Evolutionary conservation across 164 flowering plant genomes (phyloP), one percentile per base, ranked within the genome.

Genomic region (Sextonia rubra): DNA sequence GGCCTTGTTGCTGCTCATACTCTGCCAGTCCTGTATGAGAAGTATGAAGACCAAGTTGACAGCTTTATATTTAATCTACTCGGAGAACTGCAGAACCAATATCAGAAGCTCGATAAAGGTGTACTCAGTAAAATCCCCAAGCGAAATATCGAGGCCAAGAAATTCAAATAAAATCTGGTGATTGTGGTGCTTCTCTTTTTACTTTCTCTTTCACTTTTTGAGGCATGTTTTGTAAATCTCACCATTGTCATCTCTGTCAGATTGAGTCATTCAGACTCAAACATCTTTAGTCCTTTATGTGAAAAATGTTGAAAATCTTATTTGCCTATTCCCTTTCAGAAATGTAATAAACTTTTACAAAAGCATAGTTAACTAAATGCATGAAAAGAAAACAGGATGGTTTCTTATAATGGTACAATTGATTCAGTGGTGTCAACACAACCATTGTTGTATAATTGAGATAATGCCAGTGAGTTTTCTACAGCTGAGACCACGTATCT

Each of bases 1-100:
- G 99, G 99, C 78, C 90, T 92, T 75, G 88, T 94, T 76, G 99
- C 84, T 55, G 98, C 94, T 15, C 97, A 94, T 78, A 90, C 92
- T 52, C 79, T 94, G 74, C 99, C 99, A 4, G 94, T 90, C 29
- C 81, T 95, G 69, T 95, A 95, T 29, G 99, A 95, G 78, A 91
- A 72, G 75, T 86, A 95, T 69, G 97, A 92, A 17, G 94, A 91
- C 70, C 77, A 95, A 80, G 81, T 95, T 11, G 99, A 93, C 79
- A 70, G 69, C 72, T 88, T 90, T 69, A 74, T 83, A 2, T 81
- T 79, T 75, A 80, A 78, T 4, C 78, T 82, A 11, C 75, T 89
- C 0, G 88, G 71, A 0, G 84, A 90, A 80, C 69, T 86, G 73
- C 91, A 85, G 65, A 65, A 77, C 77, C 81, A 85, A 12, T 95